Conservation (phyloP, 257 asterid species). For the Vinca minor region DNA sequence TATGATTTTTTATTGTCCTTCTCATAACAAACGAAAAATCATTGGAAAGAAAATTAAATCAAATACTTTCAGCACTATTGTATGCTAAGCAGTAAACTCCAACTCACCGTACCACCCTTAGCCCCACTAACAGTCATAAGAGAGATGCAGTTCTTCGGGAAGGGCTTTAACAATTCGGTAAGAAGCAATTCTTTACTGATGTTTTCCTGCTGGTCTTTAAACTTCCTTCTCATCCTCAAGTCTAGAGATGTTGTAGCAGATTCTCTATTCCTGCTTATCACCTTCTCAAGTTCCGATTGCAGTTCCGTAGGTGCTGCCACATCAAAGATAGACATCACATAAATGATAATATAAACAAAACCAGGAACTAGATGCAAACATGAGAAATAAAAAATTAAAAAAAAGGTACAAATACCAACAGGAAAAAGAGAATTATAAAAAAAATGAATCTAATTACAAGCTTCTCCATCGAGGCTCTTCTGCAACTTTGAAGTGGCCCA, state of each 20-base stretch:
- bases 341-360: constrained; percentile 1
- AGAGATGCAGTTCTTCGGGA: constrained; percentile 90
- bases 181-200: constrained; percentile 77
- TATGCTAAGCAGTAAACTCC: background rate
- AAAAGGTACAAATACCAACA: background rate
- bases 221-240: constrained; percentile 88
- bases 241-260: constrained; percentile 76
- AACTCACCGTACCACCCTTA: constrained; percentile 94
- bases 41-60: too few relatives aligned
- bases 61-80: too few relatives aligned
- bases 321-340: constrained; percentile 17
- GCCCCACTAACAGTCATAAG: constrained; percentile 97
- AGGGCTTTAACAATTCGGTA: constrained; percentile 70
- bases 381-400: background rate
- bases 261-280: constrained; percentile 56
- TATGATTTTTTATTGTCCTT: too few relatives aligned
- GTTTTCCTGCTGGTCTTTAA: constrained; percentile 69
- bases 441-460: background rate
- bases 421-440: background rate
- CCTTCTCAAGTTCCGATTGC: constrained; percentile 88
- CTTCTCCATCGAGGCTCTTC: background rate
- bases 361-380: background rate
- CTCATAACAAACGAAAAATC: too few relatives aligned
- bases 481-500: background rate
- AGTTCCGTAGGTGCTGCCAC: constrained; percentile 79